Conservation (phyloP, 2,329 filamentous ascomycete species). For the Blumeria graminis region DNA sequence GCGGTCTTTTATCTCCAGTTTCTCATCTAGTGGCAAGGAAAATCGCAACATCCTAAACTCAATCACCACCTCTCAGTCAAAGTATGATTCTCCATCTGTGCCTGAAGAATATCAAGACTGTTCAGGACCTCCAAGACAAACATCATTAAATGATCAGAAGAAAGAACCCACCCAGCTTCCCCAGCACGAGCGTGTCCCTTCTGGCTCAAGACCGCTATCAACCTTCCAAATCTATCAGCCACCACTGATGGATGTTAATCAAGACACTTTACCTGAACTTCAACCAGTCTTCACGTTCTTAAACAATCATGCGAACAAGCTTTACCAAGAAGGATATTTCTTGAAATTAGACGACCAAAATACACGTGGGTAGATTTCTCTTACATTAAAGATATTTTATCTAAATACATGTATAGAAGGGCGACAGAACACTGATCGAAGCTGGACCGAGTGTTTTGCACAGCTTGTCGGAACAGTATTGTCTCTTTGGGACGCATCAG, state of each 20-base stretch:
- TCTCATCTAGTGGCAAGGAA: constrained; percentile 30
- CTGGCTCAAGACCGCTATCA: constrained; percentile 48
- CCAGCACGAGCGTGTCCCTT: constrained; percentile 21
- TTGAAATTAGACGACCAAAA: constrained; percentile 91
- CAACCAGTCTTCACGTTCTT: constrained; percentile 84
- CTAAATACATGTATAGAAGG: constrained; percentile 34
- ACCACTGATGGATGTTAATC: constrained; percentile 59
- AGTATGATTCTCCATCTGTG: constrained; percentile 1
- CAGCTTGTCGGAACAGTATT: constrained; percentile 88
- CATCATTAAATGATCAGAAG: too few species aligned
- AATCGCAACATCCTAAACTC: constrained; percentile 13
- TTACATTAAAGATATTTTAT: constrained; percentile 13
- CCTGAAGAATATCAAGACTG: too few species aligned
- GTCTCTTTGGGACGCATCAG: constrained; percentile 84
- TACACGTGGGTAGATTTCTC: constrained; percentile 36
- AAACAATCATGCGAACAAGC: constrained; percentile 85
- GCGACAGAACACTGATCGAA: constrained; percentile 60
- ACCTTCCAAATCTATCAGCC: constrained; percentile 73
- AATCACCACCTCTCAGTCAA: too few species aligned
- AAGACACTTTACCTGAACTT: constrained; percentile 76
- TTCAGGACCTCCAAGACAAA: too few species aligned
- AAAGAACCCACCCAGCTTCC: constrained; percentile 11
- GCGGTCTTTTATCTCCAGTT: constrained; percentile 69
- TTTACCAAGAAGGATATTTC: constrained; percentile 96
- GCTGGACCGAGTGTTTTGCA: constrained; percentile 91